Percentiles rank a stretch among this genome's conserved stretches.
Conservation (phyloP, 2,329 filamentous ascomycete genomes). For the Calycina herbarum region DNA sequence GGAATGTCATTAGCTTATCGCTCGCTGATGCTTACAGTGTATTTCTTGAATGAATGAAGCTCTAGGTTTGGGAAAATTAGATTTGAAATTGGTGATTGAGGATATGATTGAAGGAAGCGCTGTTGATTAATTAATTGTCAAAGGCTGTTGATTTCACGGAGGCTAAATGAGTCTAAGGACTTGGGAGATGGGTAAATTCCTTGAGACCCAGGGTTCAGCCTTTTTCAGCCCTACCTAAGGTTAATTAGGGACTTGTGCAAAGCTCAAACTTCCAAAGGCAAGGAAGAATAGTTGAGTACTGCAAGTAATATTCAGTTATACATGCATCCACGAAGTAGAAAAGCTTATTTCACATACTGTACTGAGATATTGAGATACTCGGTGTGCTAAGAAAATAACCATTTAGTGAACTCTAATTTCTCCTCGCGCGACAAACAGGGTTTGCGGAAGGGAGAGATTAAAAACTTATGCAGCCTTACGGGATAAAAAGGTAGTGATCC, state of each 20-base stretch:
- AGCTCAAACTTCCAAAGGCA: background rate
- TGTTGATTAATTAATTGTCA: too few species aligned
- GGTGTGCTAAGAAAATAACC: background rate
- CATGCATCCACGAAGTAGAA: background rate
- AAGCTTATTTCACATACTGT: background rate
- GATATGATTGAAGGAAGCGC: too few species aligned
- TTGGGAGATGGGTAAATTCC: background rate
- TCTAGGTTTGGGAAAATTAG: too few species aligned
- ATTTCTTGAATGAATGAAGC: too few species aligned
- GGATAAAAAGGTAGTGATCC: background rate
- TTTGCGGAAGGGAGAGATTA: constrained; percentile 1
- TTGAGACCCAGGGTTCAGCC: background rate
- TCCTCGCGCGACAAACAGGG: background rate
- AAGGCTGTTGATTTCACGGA: too few species aligned
- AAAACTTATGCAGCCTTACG: constrained; percentile 11
- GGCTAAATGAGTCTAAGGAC: too few species aligned
- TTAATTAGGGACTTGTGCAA: background rate
- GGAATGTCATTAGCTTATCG: too few species aligned
- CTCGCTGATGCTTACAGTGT: too few species aligned
- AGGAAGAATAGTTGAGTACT: background rate
- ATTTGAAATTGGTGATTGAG: too few species aligned
- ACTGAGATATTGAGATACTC: background rate
- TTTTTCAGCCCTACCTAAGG: background rate
- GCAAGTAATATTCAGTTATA: background rate
- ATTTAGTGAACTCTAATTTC: background rate